phyloP scores from a whole-genome alignment of 306 rosid species.

The Rosa rugosa region DNA sequence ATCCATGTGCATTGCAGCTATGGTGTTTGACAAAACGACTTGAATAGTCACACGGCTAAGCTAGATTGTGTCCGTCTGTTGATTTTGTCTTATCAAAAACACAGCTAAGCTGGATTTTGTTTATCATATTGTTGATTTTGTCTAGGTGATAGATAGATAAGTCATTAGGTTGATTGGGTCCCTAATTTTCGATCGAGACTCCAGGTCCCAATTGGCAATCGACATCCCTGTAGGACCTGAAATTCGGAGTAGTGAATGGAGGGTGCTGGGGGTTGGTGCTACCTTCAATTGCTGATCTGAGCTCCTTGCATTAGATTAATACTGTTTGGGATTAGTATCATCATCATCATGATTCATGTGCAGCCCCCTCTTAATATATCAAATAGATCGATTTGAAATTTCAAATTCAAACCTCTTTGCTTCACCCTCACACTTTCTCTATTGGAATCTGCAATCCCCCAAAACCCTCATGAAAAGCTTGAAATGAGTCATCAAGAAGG shows the following conservation, averaged over 20 bases:
- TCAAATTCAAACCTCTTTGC: slow-evolving; percentile 18
- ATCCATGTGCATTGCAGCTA: slow-evolving; percentile 22
- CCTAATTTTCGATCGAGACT: slow-evolving; percentile 37
- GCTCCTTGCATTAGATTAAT: slow-evolving; percentile 25
- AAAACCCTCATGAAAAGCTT: slow-evolving; percentile 23
- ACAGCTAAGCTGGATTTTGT: not conserved
- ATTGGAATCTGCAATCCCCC: slow-evolving; percentile 11
- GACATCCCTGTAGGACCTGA: slow-evolving; percentile 30
- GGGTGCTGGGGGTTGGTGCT: not conserved
- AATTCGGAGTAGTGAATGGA: not conserved
- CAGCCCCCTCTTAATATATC: slow-evolving; percentile 16
- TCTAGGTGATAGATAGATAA: not conserved
- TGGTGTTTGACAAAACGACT: not conserved
- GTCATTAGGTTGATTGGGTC: slow-evolving; percentile 29
- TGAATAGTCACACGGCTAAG: not conserved
- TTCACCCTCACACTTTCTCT: slow-evolving; percentile 26
- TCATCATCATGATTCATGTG: slow-evolving; percentile 34
- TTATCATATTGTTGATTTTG: slow-evolving; percentile 19
- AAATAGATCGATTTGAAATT: slow-evolving; percentile 16
- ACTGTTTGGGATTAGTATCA: slow-evolving; percentile 9
- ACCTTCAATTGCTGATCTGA: slow-evolving; percentile 6
- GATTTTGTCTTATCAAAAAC: not conserved
- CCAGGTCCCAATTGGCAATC: slow-evolving; percentile 23
- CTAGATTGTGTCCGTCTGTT: not conserved
- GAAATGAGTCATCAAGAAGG: not conserved